These are phyloP conservation scores for Ascochyta clinopodiicola DNA, from an alignment of 2,329 filamentous ascomycete species.

Conservation along the genomic window DNA sequence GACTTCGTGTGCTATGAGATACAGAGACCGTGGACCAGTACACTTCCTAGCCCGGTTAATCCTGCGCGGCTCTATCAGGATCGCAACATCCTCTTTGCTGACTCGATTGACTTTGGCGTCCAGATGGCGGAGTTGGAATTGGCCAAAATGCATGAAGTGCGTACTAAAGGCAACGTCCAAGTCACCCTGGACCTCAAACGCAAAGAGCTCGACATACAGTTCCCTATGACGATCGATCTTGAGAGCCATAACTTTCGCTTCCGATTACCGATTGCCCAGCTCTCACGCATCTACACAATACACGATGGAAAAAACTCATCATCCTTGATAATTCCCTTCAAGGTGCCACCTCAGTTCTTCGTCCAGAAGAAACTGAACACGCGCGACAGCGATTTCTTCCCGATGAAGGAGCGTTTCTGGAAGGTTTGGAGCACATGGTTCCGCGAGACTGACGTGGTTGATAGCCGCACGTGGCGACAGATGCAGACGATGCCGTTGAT, in stretches of 20 bases:
- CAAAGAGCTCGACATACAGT: constrained; percentile 55
- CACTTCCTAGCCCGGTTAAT: constrained; percentile 32
- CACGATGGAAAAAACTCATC: constrained; percentile 10
- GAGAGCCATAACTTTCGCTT: constrained; percentile 48
- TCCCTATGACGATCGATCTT: constrained; percentile 42
- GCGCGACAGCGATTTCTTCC: constrained; percentile 23
- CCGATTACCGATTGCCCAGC: constrained; percentile 53
- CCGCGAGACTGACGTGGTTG: constrained; percentile 69
- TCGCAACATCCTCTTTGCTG: constrained; percentile 41
- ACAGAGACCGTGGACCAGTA: not conserved
- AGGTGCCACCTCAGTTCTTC: constrained; percentile 53
- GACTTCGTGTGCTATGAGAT: constrained; percentile 15
- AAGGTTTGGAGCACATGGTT: constrained; percentile 64
- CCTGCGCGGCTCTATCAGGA: constrained; percentile 33
- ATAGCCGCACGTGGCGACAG: constrained; percentile 38
- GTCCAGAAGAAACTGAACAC: constrained; percentile 35
- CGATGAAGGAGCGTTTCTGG: constrained; percentile 54
- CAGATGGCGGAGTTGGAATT: constrained; percentile 62
- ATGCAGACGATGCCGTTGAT: constrained; percentile 32
- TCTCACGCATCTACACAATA: constrained; percentile 49
- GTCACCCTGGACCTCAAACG: constrained; percentile 53
- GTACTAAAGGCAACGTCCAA: constrained; percentile 32
- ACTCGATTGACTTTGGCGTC: constrained; percentile 67
- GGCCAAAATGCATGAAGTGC: constrained; percentile 63
- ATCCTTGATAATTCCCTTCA: constrained; percentile 44